Evolutionary conservation across 805 yeast species (phyloP), one percentile per base, ranked within the genome.

Genomic region (Wickerhamiella lipophila): DNA sequence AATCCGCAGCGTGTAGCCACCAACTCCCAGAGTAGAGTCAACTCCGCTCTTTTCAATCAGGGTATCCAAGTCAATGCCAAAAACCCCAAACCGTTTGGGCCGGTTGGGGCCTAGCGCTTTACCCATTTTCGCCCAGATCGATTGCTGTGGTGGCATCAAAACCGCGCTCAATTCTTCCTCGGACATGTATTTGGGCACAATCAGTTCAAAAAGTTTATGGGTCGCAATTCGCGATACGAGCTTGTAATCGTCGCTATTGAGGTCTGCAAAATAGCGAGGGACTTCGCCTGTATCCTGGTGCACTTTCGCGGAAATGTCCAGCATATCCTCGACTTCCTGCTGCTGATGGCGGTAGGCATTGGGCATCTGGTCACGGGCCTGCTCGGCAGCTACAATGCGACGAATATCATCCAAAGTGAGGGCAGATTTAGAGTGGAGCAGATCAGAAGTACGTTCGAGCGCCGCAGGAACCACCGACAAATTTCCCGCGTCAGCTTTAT

Each of bases 391-490:
- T 6, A 92, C 96, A 60, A 92, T 89, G 55, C 97, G 74, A 6
- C 97, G 95, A 57, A 92, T 92, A 64, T 92, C 99, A 64, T 92
- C 97, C 57, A 92, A 73, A 0, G 96, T 89, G 47, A 92, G 73
- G 0, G 89, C 81, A 56, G 83, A 84, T 56, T 89, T 94, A 58
- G 78, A 83, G 58, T 81, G 77, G 49, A 87, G 73, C 44, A 84
- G 70, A 55, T 77, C 81, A 1, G 86, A 74, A 0, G 88, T 79
- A 1, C 81, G 73, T 57, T 77, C 81, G 42, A 81, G 68, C 2
- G 58, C 58, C 15, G 58, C 49, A 8, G 43, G 43, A 6, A 23
- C 12, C 12, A 21, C 42, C 42, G 42, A 38, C 27, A 21, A 13
- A 13, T 38, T 30, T n/a, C 15, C 47, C 32, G 11, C 32, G n/a